Evolutionary conservation across 2,329 filamentous ascomycete genomes (phyloP).

Genomic region (Lasiodiplodia gonubiensis): DNA sequence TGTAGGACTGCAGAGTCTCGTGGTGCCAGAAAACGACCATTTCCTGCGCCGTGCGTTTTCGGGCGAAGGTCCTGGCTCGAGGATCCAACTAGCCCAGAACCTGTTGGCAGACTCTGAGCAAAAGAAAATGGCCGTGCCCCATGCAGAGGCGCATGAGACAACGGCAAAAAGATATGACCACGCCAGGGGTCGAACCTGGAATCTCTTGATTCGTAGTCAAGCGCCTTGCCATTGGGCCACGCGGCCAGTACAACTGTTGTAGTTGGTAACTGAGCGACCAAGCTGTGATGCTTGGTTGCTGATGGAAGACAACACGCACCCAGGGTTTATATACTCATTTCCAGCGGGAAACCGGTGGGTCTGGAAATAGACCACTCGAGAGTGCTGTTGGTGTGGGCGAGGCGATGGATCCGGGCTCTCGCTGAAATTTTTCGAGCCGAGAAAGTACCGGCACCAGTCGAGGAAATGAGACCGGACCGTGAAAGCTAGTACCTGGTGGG

Average conservation of each 20-base stretch:
- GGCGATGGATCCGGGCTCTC: neutral
- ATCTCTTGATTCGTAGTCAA: slow-evolving; percentile 61
- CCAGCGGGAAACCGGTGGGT: neutral
- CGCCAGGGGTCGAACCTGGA: slow-evolving; percentile 37
- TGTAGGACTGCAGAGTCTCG: too few species aligned
- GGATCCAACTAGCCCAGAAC: too few species aligned
- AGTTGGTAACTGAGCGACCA: neutral
- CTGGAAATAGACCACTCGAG: neutral
- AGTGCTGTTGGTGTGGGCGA: neutral
- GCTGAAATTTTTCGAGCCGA: neutral
- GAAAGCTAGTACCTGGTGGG: neutral
- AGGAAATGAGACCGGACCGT: neutral
- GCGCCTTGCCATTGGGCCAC: slow-evolving; percentile 64
- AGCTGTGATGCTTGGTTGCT: neutral
- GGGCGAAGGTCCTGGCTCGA: too few species aligned
- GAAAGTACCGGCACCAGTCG: neutral
- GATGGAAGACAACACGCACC: neutral
- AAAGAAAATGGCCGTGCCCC: neutral
- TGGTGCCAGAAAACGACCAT: too few species aligned
- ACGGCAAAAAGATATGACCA: slow-evolving; percentile 24
- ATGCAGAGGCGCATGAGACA: too few species aligned
- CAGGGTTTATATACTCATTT: neutral
- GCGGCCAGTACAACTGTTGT: slow-evolving; percentile 14
- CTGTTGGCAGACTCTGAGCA: neutral
- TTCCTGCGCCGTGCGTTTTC: too few species aligned